Conservation (phyloP, 1,284 basidiomycete genomes). For the Fomes fomentarius region DNA sequence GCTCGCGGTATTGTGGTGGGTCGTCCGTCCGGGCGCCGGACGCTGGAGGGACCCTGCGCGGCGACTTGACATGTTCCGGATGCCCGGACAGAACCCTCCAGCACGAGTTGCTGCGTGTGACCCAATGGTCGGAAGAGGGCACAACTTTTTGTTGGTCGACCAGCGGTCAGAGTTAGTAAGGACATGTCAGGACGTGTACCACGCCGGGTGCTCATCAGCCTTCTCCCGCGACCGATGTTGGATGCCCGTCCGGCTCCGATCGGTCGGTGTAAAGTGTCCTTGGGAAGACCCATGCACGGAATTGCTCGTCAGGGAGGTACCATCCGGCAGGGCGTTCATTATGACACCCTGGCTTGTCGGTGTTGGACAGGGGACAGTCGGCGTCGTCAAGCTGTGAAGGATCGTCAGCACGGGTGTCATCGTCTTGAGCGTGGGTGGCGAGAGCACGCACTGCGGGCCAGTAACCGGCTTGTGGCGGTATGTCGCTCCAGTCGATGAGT, state of each 20-base stretch:
- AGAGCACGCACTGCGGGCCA: constrained; percentile 3
- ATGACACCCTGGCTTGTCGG: background rate
- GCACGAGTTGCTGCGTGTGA: too few relatives aligned
- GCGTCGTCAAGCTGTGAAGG: background rate
- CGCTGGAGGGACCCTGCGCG: too few relatives aligned
- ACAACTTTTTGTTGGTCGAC: too few relatives aligned
- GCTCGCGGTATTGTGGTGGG: too few relatives aligned
- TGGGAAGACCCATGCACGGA: constrained; percentile 2
- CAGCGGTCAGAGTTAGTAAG: too few relatives aligned
- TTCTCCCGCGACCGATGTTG: constrained; percentile 8
- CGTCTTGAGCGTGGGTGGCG: background rate
- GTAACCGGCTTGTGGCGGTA: constrained; percentile 2
- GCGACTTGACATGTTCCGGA: too few relatives aligned
- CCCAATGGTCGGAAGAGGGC: too few relatives aligned
- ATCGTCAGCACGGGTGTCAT: background rate
- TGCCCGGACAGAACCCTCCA: too few relatives aligned
- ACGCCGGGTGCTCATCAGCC: background rate
- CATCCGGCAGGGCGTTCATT: too few relatives aligned
- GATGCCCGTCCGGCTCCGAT: background rate
- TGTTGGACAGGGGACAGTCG: background rate
- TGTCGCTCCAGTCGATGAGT: constrained; percentile 6
- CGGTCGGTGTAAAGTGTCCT: background rate
- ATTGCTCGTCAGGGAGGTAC: background rate
- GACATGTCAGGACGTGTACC: background rate
- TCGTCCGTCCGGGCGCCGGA: too few relatives aligned